Percentiles rank a stretch among this genome's conserved stretches.
phyloP scores from a whole-genome alignment of 148 eudicot genomes.

The Cornus florida region DNA sequence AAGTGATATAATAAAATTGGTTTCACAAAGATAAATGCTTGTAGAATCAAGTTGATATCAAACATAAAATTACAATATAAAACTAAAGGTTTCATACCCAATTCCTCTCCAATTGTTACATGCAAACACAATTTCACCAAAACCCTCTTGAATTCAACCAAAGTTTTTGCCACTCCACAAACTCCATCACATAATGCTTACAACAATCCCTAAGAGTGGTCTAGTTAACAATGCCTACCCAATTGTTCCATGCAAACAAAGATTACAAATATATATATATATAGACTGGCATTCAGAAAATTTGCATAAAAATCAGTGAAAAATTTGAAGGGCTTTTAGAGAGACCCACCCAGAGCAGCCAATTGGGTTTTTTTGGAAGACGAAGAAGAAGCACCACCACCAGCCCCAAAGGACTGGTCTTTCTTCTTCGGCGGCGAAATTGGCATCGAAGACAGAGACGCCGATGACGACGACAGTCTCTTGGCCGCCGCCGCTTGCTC shows the following conservation, averaged over 20 bases:
- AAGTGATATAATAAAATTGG: constrained; percentile 1
- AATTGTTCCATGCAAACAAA: neutral
- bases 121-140: neutral
- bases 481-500: constrained; percentile 81
- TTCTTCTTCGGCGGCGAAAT: constrained; percentile 39
- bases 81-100: neutral
- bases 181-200: neutral
- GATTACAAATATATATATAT: neutral
- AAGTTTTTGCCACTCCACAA: neutral
- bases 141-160: neutral
- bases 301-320: neutral
- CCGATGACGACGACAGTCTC: constrained; percentile 32
- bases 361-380: constrained; percentile 44
- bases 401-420: constrained; percentile 18
- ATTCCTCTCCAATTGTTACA: too few relatives aligned
- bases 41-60: neutral
- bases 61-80: neutral
- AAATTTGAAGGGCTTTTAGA: neutral
- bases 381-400: constrained; percentile 25
- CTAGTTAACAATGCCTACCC: neutral
- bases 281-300: neutral
- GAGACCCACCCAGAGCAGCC: constrained; percentile 36
- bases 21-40: neutral
- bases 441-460: constrained; percentile 22
- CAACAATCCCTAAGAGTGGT: neutral